Percentiles rank a stretch among this genome's conserved stretches.
Evolutionary conservation across 768 basidiomycete species (phyloP).

Genomic region (Trametes maxima): DNA sequence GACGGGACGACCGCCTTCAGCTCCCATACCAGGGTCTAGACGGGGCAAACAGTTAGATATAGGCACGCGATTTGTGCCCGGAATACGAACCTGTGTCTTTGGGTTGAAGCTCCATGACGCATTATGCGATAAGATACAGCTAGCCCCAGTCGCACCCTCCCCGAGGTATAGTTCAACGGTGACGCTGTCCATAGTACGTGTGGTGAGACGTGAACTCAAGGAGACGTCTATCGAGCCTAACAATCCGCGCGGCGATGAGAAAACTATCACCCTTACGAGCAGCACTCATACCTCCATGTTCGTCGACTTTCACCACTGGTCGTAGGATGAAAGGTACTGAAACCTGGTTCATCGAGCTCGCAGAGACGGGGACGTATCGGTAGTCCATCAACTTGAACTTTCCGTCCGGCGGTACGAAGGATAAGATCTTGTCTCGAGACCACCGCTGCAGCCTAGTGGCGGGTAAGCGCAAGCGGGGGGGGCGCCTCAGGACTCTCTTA

Average conservation of each 20-base stretch:
- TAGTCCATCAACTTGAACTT: constrained; percentile 85
- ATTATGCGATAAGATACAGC: constrained; percentile 66
- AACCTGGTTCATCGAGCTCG: constrained; percentile 28
- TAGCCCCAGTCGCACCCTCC: constrained; percentile 68
- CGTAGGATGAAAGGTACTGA: constrained; percentile 38
- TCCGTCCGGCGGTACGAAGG: constrained; percentile 94
- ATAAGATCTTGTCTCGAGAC: constrained; percentile 73
- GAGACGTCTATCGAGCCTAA: constrained; percentile 63
- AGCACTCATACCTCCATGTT: constrained; percentile 42
- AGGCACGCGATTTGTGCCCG: background rate
- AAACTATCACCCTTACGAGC: background rate
- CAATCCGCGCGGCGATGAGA: constrained; percentile 3
- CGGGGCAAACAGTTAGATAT: background rate
- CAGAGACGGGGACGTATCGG: constrained; percentile 50
- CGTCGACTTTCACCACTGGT: constrained; percentile 38
- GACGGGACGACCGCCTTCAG: constrained; percentile 63
- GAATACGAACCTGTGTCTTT: constrained; percentile 12
- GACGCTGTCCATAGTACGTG: constrained; percentile 70
- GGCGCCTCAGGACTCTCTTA: constrained; percentile 37
- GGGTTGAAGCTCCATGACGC: constrained; percentile 85
- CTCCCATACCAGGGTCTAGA: constrained; percentile 76
- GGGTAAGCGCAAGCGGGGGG: constrained; percentile 29
- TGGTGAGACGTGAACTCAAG: constrained; percentile 62
- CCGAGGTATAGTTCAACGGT: constrained; percentile 77
- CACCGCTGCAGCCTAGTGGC: constrained; percentile 71